These are phyloP conservation scores for Crithidia bombi DNA, from an alignment of 208 protist genomes.

Conservation along the genomic window DNA sequence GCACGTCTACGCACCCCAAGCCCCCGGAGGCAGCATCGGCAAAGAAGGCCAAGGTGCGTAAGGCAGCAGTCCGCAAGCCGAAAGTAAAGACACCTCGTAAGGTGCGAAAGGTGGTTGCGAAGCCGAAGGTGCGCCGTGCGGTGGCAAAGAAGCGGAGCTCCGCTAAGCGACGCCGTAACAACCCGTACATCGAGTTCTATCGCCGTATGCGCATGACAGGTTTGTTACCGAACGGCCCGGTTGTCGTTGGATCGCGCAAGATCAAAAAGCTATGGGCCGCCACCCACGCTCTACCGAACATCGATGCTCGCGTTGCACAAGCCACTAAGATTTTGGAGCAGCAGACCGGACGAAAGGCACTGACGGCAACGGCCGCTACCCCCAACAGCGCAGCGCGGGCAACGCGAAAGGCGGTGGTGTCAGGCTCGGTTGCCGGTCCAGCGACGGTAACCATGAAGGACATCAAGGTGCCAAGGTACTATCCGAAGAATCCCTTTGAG, in stretches of 20 bases:
- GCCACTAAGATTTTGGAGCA: slow-evolving; percentile 27
- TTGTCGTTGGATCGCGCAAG: slow-evolving; percentile 26
- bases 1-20: neutral
- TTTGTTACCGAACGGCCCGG: slow-evolving; percentile 42
- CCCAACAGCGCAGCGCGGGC: neutral
- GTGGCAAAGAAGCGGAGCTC: slow-evolving; percentile 10
- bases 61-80: neutral
- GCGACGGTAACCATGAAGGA: slow-evolving; percentile 11
- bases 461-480: slow-evolving; percentile 39
- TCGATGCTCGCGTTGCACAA: slow-evolving; percentile 32
- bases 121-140: neutral
- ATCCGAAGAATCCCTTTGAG: slow-evolving; percentile 35
- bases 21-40: neutral
- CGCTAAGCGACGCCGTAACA: slow-evolving; percentile 1
- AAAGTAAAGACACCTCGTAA: slow-evolving; percentile 6
- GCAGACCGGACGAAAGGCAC: slow-evolving; percentile 22
- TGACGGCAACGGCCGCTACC: neutral
- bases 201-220: slow-evolving; percentile 50
- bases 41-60: neutral
- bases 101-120: slow-evolving; percentile 11
- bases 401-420: neutral
- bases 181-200: slow-evolving; percentile 53
- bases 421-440: too few relatives aligned
- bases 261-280: slow-evolving; percentile 50
- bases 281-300: slow-evolving; percentile 34